These are phyloP conservation scores for Aspergillus udagawae DNA, from an alignment of 2,329 filamentous ascomycete species.

Conservation along the genomic window DNA sequence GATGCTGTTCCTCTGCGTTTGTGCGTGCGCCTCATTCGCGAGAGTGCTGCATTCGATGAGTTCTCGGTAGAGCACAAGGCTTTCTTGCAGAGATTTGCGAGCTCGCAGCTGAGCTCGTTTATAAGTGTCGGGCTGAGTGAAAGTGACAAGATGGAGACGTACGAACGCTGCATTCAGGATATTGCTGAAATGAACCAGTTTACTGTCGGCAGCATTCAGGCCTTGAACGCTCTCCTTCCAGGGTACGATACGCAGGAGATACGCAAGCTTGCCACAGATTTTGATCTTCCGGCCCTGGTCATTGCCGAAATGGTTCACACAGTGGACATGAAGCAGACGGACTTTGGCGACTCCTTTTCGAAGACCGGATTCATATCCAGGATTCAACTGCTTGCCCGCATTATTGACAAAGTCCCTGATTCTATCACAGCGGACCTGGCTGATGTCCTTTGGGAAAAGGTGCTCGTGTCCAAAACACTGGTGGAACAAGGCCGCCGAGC, in stretches of 20 bases:
- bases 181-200: conserved; percentile 60
- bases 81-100: conserved; percentile 62
- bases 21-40: conserved; percentile 66
- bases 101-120: conserved; percentile 58
- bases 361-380: conserved; percentile 50
- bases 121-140: conserved; percentile 53
- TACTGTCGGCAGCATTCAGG: conserved; percentile 69
- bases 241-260: conserved; percentile 50
- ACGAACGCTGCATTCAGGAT: conserved; percentile 63
- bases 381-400: conserved; percentile 54
- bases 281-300: conserved; percentile 59
- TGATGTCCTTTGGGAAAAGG: conserved; percentile 64
- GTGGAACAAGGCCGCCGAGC: conserved; percentile 58
- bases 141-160: conserved; percentile 59
- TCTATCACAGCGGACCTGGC: conserved; percentile 62
- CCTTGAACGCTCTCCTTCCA: conserved; percentile 48
- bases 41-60: conserved; percentile 58
- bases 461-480: conserved; percentile 63
- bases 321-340: conserved; percentile 40
- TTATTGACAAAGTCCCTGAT: conserved; percentile 60
- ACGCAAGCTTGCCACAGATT: conserved; percentile 55
- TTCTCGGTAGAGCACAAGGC: conserved; percentile 55
- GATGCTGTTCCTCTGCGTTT: conserved; percentile 49
- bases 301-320: conserved; percentile 62
- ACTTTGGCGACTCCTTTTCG: conserved; percentile 36